Evolutionary conservation across 2,329 filamentous ascomycete species (phyloP), one percentile per base, ranked within the genome.

Genomic region (Penicillium sp.): DNA sequence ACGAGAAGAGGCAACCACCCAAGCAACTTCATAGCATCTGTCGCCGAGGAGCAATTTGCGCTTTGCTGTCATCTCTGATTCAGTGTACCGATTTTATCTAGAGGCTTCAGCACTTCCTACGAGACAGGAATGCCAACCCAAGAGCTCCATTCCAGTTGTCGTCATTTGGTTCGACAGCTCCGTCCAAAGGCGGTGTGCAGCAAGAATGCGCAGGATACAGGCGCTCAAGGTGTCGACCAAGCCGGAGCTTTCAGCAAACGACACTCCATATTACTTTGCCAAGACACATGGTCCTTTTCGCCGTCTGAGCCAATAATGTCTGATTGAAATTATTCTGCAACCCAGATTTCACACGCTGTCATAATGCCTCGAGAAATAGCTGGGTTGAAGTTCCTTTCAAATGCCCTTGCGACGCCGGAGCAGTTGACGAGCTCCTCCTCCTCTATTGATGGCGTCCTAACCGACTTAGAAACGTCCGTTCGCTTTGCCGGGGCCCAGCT

Each of bases 401-500:
- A 83, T 70, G 74, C 79, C 17, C 73, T 83, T 17, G 78, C 77
- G 57, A 81, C 79, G 7, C 72, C 77, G 4, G 73, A 79, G 23
- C 81, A 83, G 66, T 71, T 83, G 17, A 72, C 78, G 11, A 77
- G 67, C 58, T 81, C 79, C 7, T 80, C 77, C 3, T 81, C 80
- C 1, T 75, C 75, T 7, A 73, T 82, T 19, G 80, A 82, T 64
- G 77, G 77, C 44, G 70, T 82, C 15, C 70, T 77, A 5, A 60
- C 75, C 11, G 78, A 79, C 21, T 70, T 82, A 29, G 78, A 80
- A 64, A 69, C 72, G 7, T 81, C 81, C 1, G 72, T 81, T 61
- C 78, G 79, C 46, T 82, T 78, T 66, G 78, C 80, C 3, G 78
- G 78, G 15, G 74, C 74, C 6, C 74, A 78, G 60, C 74, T 83